Percentiles rank a stretch among this genome's conserved stretches.
Conservation (phyloP, 2,329 filamentous ascomycete species). For the Fusarium succisae region DNA sequence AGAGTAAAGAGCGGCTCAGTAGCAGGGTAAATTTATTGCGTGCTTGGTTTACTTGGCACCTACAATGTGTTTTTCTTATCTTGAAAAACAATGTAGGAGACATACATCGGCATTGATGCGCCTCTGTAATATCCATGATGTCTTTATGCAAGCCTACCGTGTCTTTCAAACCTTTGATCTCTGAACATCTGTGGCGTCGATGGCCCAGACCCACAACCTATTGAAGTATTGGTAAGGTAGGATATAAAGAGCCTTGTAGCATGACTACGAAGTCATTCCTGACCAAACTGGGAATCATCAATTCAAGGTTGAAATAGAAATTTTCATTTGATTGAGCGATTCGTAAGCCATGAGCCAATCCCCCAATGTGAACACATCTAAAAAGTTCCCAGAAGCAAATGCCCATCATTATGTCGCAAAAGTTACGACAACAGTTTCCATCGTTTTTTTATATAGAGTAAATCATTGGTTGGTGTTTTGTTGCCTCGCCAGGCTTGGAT, state of each 20-base stretch:
- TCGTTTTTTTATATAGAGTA: slow-evolving; percentile 27
- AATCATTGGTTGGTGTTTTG: slow-evolving; percentile 31
- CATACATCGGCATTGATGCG: background rate
- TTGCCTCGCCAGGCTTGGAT: slow-evolving; percentile 21
- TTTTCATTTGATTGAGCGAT: slow-evolving; percentile 32
- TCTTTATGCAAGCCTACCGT: background rate
- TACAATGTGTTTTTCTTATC: background rate
- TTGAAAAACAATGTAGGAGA: background rate
- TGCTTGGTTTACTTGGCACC: background rate
- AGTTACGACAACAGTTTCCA: slow-evolving; percentile 25
- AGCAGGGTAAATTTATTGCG: background rate
- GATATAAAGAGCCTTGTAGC: background rate
- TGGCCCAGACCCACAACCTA: background rate
- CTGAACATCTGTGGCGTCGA: slow-evolving; percentile 20
- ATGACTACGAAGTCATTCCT: background rate
- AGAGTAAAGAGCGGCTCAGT: background rate
- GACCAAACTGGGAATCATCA: background rate
- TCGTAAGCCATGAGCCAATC: slow-evolving; percentile 29
- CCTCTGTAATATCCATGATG: background rate
- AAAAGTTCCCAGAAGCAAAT: slow-evolving; percentile 31
- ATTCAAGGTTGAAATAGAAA: slow-evolving; percentile 26
- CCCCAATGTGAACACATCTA: slow-evolving; percentile 32
- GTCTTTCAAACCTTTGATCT: background rate
- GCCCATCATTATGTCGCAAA: slow-evolving; percentile 35
- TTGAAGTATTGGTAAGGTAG: background rate